These are phyloP conservation scores for Brasenia schreberi DNA, from an alignment of 164 flowering plant species.

Conservation along the genomic window DNA sequence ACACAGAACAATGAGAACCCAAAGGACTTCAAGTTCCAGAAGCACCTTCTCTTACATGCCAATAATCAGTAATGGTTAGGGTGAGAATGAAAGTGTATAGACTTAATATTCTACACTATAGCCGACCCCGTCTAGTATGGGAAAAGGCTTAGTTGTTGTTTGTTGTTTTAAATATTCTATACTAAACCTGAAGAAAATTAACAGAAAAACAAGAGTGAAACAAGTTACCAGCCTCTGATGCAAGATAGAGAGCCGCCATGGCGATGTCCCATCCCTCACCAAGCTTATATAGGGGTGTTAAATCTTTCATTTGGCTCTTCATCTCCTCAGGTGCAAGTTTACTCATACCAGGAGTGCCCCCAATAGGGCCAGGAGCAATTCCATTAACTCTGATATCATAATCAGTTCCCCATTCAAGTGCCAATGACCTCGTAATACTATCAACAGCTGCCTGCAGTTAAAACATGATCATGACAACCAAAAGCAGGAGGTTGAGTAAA, in stretches of 20 bases:
- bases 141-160: no score
- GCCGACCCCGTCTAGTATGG: no score
- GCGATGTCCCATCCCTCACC: conserved; percentile 97
- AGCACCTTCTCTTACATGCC: no score
- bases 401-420: conserved; percentile 91
- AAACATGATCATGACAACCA: no score
- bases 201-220: neutral
- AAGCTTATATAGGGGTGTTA: conserved; percentile 44
- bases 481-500: no score
- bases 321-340: conserved; percentile 69
- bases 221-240: conserved; percentile 68
- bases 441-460: conserved; percentile 73
- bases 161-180: no score
- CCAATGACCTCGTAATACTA: conserved; percentile 63
- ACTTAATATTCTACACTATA: no score
- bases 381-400: conserved; percentile 91
- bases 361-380: conserved; percentile 89
- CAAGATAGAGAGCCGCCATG: conserved; percentile 74
- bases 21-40: no score
- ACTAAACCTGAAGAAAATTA: no score
- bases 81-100: no score
- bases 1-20: no score
- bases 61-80: no score
- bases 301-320: conserved; percentile 19
- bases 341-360: conserved; percentile 62